A percentile compares a stretch with the other conserved stretches of the same genome.
phyloP scores from a whole-genome alignment of 2,329 filamentous ascomycete genomes.

The Neofusicoccum sp. region DNA sequence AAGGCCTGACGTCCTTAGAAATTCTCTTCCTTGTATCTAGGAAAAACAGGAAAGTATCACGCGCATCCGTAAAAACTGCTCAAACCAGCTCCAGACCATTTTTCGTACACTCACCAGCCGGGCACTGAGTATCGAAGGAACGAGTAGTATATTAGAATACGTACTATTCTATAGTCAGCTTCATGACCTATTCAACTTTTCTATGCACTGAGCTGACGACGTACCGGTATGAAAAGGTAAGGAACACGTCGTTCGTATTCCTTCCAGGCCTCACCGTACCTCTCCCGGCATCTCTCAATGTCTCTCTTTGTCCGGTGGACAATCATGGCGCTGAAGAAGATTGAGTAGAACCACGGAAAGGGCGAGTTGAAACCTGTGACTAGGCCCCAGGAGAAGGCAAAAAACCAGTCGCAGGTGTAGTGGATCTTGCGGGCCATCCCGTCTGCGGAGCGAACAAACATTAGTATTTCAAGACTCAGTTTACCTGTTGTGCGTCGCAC shows the following conservation, averaged over 20 bases:
- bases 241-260: constrained; percentile 74
- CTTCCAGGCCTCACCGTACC: constrained; percentile 74
- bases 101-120: too few species aligned
- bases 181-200: too few species aligned
- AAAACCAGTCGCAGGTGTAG: constrained; percentile 75
- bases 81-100: too few species aligned
- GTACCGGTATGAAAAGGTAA: constrained; percentile 72
- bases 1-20: too few species aligned
- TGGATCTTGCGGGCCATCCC: constrained; percentile 70
- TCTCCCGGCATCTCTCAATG: constrained; percentile 67
- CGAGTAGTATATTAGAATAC: too few species aligned
- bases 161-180: too few species aligned
- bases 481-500: background rate
- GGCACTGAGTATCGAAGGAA: too few species aligned
- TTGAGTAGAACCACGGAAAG: constrained; percentile 79
- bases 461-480: constrained; percentile 21
- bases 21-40: too few species aligned
- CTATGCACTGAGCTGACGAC: constrained; percentile 23
- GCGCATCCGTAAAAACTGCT: too few species aligned
- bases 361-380: constrained; percentile 74
- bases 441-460: constrained; percentile 41
- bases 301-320: constrained; percentile 69
- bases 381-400: constrained; percentile 70
- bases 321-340: constrained; percentile 76
- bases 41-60: too few species aligned